Percentiles rank a stretch among this genome's conserved stretches.
Conservation (phyloP, 1,284 basidiomycete species). For the Tilletia walkeri region DNA sequence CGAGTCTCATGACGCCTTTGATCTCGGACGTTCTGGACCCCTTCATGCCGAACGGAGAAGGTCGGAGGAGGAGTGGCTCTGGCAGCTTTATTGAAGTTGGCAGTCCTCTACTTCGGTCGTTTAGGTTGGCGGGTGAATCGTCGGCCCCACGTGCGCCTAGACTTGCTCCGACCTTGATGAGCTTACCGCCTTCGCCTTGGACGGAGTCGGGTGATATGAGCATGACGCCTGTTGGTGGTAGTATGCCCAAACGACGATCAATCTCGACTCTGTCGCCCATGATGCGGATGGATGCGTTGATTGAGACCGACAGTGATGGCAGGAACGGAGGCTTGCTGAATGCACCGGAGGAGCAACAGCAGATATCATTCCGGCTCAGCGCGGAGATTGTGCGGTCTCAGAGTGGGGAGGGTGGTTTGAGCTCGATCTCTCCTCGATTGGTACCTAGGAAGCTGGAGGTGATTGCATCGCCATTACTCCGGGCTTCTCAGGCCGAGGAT, state of each 20-base stretch:
- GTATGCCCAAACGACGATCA: too few relatives aligned
- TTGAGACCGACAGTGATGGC: too few relatives aligned
- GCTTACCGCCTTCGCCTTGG: slow-evolving; percentile 46
- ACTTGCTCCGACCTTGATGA: slow-evolving; percentile 38
- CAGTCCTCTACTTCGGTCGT: not conserved
- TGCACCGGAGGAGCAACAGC: not conserved
- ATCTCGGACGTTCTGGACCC: slow-evolving; percentile 21
- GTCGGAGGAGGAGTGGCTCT: not conserved
- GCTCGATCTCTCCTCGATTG: not conserved
- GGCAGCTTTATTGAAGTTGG: not conserved
- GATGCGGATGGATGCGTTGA: too few relatives aligned
- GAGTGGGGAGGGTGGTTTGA: not conserved
- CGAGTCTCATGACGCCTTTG: slow-evolving; percentile 36
- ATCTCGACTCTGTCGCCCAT: too few relatives aligned
- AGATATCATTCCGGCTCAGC: not conserved
- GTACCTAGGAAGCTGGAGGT: slow-evolving; percentile 7
- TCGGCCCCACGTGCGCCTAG: slow-evolving; percentile 35
- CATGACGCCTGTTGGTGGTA: too few relatives aligned
- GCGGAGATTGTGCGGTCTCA: not conserved
- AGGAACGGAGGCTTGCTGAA: too few relatives aligned
- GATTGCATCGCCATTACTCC: not conserved
- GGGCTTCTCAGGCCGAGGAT: not conserved
- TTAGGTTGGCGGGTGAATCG: not conserved
- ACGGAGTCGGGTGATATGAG: not conserved
- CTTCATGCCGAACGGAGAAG: not conserved